These are phyloP conservation scores for Heteromeles arbutifolia DNA, from an alignment of 306 rosid genomes.

Conservation along the genomic window DNA sequence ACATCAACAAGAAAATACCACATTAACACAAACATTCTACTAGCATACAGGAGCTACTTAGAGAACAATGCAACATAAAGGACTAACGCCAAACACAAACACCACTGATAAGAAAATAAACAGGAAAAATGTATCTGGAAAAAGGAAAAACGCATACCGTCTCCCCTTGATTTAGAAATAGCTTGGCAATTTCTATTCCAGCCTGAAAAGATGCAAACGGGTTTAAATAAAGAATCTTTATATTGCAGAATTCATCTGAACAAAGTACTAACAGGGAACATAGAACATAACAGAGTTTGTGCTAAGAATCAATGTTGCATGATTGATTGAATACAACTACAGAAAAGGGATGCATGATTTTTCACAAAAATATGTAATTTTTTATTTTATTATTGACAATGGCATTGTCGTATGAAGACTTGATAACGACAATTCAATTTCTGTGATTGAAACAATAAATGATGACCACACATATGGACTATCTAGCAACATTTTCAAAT, in stretches of 20 bases:
- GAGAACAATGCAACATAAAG: not conserved
- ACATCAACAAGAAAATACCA: constrained; percentile 17
- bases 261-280: not conserved
- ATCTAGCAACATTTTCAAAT: too few relatives aligned
- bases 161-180: constrained; percentile 73
- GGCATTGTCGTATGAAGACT: not conserved
- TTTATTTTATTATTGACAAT: not conserved
- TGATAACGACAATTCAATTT: not conserved
- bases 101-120: not conserved
- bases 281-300: not conserved
- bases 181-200: constrained; percentile 91
- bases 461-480: too few relatives aligned
- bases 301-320: not conserved
- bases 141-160: constrained; percentile 41
- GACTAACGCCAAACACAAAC: not conserved
- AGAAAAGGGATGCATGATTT: not conserved
- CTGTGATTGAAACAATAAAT: too few relatives aligned
- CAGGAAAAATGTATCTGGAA: not conserved
- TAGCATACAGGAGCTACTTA: not conserved
- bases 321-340: not conserved
- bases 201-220: constrained; percentile 52
- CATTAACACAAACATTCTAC: not conserved
- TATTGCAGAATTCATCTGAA: not conserved
- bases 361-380: not conserved
- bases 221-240: not conserved